phyloP scores from a whole-genome alignment of 1,139 yeast species.

The Pichia sp. region DNA sequence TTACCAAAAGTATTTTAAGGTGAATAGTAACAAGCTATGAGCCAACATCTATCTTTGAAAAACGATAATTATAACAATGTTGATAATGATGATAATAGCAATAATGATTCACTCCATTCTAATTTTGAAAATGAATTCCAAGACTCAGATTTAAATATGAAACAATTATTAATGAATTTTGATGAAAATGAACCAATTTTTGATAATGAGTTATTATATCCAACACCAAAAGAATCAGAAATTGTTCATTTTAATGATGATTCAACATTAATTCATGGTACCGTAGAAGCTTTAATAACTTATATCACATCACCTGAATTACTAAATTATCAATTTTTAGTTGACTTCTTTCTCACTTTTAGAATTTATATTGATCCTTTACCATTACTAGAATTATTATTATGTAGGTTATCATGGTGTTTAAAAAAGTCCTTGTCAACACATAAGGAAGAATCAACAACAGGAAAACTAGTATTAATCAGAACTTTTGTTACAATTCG shows the following conservation, averaged over 20 bases:
- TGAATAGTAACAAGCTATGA: not conserved
- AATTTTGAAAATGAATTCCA: too few species aligned
- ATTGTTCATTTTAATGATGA: constrained; percentile 22
- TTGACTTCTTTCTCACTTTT: constrained; percentile 83
- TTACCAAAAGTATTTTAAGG: too few species aligned
- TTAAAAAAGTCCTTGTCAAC: constrained; percentile 32
- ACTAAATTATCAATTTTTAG: constrained; percentile 68
- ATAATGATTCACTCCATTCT: not conserved
- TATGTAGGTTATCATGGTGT: constrained; percentile 71
- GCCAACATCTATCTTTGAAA: not conserved
- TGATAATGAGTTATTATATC: constrained; percentile 27
- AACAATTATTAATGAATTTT: constrained; percentile 24
- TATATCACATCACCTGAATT: constrained; percentile 74
- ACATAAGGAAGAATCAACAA: constrained; percentile 34
- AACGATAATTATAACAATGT: not conserved
- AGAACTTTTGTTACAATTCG: constrained; percentile 82
- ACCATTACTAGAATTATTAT: constrained; percentile 52
- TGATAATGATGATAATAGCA: not conserved
- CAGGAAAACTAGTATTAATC: constrained; percentile 67
- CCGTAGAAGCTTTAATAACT: constrained; percentile 51
- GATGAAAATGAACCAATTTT: constrained; percentile 29
- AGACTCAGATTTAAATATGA: constrained; percentile 10
- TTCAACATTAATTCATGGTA: constrained; percentile 19
- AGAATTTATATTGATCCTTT: constrained; percentile 59
- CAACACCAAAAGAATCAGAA: constrained; percentile 28